Evolutionary conservation across 2,329 filamentous ascomycete genomes (phyloP).

Genomic region (Lecanosticta acicola): DNA sequence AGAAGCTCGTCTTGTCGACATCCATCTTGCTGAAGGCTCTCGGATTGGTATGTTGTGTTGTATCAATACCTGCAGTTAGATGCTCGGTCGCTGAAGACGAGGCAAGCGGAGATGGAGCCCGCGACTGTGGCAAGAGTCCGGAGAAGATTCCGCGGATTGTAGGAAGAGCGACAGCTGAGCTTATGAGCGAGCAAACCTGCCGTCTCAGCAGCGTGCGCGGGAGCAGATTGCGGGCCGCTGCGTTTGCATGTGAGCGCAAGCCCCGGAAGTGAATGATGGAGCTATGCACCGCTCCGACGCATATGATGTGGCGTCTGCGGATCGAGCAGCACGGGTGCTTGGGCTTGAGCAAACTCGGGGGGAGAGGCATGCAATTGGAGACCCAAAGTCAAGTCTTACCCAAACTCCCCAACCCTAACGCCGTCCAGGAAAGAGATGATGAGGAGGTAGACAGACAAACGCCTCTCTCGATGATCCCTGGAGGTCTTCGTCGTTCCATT

Average conservation of each 20-base stretch:
- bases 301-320: conserved; percentile 3
- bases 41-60: conserved; percentile 8
- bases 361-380: background rate
- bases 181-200: conserved; percentile 19
- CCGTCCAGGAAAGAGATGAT: no score
- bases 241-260: background rate
- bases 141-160: conserved; percentile 11
- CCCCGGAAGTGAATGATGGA: conserved; percentile 13
- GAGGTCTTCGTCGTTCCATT: no score
- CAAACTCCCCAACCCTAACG: no score
- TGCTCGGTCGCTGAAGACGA: conserved; percentile 8
- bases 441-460: no score
- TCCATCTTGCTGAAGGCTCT: conserved; percentile 46
- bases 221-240: conserved; percentile 1
- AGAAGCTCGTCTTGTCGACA: conserved; percentile 47
- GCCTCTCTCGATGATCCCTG: no score
- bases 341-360: background rate
- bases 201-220: background rate
- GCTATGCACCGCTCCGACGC: conserved; percentile 5
- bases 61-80: conserved; percentile 13
- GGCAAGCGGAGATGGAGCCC: conserved; percentile 15
- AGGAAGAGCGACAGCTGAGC: conserved; percentile 17
- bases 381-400: no score
- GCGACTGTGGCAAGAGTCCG: conserved; percentile 13
- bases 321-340: background rate